Evolutionary conservation across 306 rosid species (phyloP), one percentile per base, ranked within the genome.

Genomic region (Vigna hirtella): DNA sequence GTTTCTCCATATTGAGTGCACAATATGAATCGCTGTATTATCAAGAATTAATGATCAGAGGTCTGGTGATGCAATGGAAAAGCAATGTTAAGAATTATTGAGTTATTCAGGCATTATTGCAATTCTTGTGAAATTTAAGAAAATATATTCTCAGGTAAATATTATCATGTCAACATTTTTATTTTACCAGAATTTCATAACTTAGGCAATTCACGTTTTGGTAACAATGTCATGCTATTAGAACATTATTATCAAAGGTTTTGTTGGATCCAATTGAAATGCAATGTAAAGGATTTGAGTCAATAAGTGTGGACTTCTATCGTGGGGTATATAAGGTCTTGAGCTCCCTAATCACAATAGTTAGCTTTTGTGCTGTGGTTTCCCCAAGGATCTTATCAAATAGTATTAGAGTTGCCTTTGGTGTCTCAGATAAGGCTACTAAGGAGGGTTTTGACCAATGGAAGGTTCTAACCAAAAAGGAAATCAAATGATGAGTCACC

Each of bases 1-100:
- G 89, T 40, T 92, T 90, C 87, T 83, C 89, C 88, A 94, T 83
- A 84, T 89, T 78, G 83, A 94, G 78, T 17, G 89, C 91, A 83
- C 88, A 87, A 0, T 78, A 84, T 38, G 87, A 81, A 51, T 92
- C 90, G 57, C 97, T 94, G 83, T 59, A 71, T 61, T 47, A 88
- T 57, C 34, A 68, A 68, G 65, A 61, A 64, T 59, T 38, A 58
- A 61, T 64, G 28, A 42, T 70, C 63, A 87, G 50, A 73, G 72
- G 24, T 77, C 73, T 15, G 45, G 56, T 26, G 7, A 68, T 47
- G 24, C 34, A 49, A 47, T 14, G 57, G 34, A 26, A 24, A 67
- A 67, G 56, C 40, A 67, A 45, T 20, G 14, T 67, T 14, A 67
- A 1, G 71, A 67, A 22, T 2, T 43, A 67, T 45, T 67, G 6